Evolutionary conservation across 1,284 basidiomycete species (phyloP), one percentile per base, ranked within the genome.

Genomic region (Ceratorhiza oryzae-sativae): DNA sequence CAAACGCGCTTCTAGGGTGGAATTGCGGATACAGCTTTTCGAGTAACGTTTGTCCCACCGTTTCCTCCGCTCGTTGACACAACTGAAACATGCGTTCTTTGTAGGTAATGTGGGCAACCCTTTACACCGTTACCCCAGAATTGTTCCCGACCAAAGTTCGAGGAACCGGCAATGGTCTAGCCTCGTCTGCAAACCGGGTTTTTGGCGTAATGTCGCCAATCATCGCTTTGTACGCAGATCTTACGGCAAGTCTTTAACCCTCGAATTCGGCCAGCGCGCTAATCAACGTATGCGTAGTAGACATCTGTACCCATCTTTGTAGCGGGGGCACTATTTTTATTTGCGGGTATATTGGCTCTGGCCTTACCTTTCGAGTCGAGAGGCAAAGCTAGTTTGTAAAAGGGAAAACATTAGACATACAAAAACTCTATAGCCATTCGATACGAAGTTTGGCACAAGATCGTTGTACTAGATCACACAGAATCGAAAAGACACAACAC

Each of bases 251-350:
- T 60, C 25, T 32, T 39, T 13, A 12, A 8, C 25, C 20, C 1
- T 4, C 6, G n/a, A 5, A 32, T 27, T 18, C 27, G 9, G 51
- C 30, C 25, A 4, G 15, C 67, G 8, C 6, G 1, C 45, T 27
- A 41, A 36, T 30, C 23, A 23, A 25, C n/a, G 20, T 42, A 5
- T 61, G 12, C 18, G 1, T 9, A 76, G 23, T 41, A 73, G 23
- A 89, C 88, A 1, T 80, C 87, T 0, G 86, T 87, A 1, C 92
- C 92, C 12, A 90, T 93, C 41, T 93, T 87, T 77, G 85, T 91
- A 45, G 84, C 88, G 1, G 90, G 87, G 8, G 86, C 83, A 18
- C 79, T 92, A 72, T 88, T 92, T 77, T 78, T 93, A 27, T 80
- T 84, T 2, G 83, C 88, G 0, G 88, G 89, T 0, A 72, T 85